A percentile compares a stretch with the other conserved stretches of the same genome.
Conservation (phyloP, 129 eudicot species). For the Artemisia annua region DNA sequence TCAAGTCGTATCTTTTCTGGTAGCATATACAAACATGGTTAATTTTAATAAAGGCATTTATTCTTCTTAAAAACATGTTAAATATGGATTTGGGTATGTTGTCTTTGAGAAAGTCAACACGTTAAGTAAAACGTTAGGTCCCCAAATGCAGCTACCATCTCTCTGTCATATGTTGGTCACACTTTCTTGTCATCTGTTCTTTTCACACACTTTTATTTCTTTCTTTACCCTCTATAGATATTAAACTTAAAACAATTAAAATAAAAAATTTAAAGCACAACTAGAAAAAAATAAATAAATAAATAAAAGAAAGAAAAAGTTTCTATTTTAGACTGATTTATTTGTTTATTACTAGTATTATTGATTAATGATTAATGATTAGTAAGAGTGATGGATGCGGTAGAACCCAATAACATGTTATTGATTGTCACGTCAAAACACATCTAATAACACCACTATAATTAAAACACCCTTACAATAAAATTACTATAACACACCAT, state of each 20-base stretch:
- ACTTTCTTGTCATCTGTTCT: slow-evolving; percentile 26
- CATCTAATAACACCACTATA: no score
- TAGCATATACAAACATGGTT: neutral
- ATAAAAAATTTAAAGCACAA: no score
- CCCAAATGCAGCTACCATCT: slow-evolving; percentile 34
- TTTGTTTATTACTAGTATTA: no score
- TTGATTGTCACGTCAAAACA: no score
- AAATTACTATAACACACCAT: no score
- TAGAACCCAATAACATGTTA: no score
- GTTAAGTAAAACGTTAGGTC: slow-evolving; percentile 25
- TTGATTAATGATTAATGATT: no score
- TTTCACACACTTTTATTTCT: neutral
- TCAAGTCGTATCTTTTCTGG: neutral
- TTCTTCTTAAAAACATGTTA: neutral
- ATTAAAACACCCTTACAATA: neutral
- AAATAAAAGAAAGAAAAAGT: no score
- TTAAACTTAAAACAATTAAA: neutral
- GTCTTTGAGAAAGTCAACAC: slow-evolving; percentile 27
- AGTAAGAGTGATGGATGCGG: no score
- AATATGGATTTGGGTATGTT: neutral
- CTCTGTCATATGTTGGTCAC: slow-evolving; percentile 38
- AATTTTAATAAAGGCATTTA: neutral
- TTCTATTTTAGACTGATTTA: no score
- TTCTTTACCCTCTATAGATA: neutral
- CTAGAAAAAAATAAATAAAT: no score